Evolutionary conservation across 1,139 yeast genomes (phyloP).

Genomic region (Yamadazyma oceani): DNA sequence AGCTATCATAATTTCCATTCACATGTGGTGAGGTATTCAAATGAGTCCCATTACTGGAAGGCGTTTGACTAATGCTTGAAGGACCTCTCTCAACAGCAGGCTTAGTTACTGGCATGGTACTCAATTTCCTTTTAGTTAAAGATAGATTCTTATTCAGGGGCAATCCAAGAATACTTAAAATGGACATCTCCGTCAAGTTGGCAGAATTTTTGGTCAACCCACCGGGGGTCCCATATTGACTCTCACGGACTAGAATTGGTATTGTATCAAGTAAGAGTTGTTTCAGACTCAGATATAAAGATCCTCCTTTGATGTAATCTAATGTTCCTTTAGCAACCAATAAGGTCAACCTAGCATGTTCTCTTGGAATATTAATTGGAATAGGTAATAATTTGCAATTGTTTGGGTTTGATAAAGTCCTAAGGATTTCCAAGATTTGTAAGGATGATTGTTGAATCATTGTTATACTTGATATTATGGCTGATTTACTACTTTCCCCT

Average conservation of each 20-base stretch:
- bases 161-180: slow-evolving; percentile 51
- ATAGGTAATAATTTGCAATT: slow-evolving; percentile 52
- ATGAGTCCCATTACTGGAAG: too few relatives aligned
- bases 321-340: slow-evolving; percentile 77
- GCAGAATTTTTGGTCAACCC: slow-evolving; percentile 57
- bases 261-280: slow-evolving; percentile 51
- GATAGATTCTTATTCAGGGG: slow-evolving; percentile 17
- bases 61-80: too few relatives aligned
- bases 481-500: slow-evolving; percentile 27
- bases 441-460: slow-evolving; percentile 76
- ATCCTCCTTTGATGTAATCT: slow-evolving; percentile 84
- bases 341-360: slow-evolving; percentile 65
- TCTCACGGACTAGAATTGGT: slow-evolving; percentile 49
- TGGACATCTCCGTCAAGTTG: slow-evolving; percentile 55
- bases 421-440: slow-evolving; percentile 60
- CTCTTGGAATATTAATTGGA: slow-evolving; percentile 70
- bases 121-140: slow-evolving; percentile 19
- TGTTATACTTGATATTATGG: slow-evolving; percentile 44
- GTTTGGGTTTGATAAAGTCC: slow-evolving; percentile 44
- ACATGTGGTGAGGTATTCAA: too few relatives aligned
- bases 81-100: slow-evolving; percentile 22
- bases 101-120: slow-evolving; percentile 23
- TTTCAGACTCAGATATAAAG: slow-evolving; percentile 70
- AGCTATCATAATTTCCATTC: background rate
- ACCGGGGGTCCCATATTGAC: slow-evolving; percentile 57